Evolutionary conservation across 1,139 yeast genomes (phyloP).

Genomic region (Yamadazyma kanchanaburiensis): DNA sequence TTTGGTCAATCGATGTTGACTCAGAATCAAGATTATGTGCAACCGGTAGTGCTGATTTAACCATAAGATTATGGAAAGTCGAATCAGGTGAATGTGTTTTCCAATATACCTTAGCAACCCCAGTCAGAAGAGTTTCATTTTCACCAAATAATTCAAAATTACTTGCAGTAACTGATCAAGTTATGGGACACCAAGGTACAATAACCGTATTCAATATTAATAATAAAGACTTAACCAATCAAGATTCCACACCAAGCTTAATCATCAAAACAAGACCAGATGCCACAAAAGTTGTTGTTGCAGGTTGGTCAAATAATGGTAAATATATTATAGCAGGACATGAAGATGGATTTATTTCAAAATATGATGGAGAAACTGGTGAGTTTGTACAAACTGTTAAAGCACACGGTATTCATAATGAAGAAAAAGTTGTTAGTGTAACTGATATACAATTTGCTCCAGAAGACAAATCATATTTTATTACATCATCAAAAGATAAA

Average conservation of each 20-base stretch:
- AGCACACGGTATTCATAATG: constrained; percentile 64
- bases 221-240: constrained; percentile 37
- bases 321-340: constrained; percentile 81
- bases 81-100: constrained; percentile 72
- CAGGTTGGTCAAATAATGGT: constrained; percentile 82
- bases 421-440: constrained; percentile 50
- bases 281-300: constrained; percentile 72
- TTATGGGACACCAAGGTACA: constrained; percentile 87
- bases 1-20: constrained; percentile 92
- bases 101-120: constrained; percentile 77
- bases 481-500: constrained; percentile 92
- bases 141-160: constrained; percentile 69
- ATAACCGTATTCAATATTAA: constrained; percentile 65
- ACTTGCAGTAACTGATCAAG: constrained; percentile 83
- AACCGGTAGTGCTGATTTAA: constrained; percentile 91
- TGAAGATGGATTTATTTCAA: constrained; percentile 79
- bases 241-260: constrained; percentile 50
- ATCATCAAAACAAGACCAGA: constrained; percentile 62
- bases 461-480: constrained; percentile 81
- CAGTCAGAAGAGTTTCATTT: constrained; percentile 88
- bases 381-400: constrained; percentile 56
- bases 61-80: constrained; percentile 82
- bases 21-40: constrained; percentile 62
- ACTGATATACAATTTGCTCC: constrained; percentile 88
- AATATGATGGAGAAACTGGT: constrained; percentile 76